Conservation (phyloP, 495 filamentous ascomycete genomes). For the Penicillium cinerascens region DNA sequence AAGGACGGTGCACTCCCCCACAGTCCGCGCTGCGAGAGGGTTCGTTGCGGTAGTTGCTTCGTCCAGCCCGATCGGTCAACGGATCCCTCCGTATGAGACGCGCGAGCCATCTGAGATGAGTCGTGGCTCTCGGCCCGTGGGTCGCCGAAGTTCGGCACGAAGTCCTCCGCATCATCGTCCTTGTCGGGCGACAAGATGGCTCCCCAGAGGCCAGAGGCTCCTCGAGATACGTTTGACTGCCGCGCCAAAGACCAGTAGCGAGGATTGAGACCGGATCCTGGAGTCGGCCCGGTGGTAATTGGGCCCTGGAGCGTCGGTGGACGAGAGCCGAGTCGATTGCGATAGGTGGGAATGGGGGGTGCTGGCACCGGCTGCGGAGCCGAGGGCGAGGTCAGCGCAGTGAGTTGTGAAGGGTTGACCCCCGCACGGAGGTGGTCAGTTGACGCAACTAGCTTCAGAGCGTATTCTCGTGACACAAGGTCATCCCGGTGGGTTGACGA, state of each 20-base stretch:
- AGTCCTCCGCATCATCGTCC: constrained; percentile 24
- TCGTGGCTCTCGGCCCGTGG: constrained; percentile 15
- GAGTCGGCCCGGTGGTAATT: constrained; percentile 22
- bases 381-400: constrained; percentile 28
- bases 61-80: constrained; percentile 18
- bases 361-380: constrained; percentile 18
- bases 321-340: constrained; percentile 29
- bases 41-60: constrained; percentile 32
- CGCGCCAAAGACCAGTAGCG: constrained; percentile 24
- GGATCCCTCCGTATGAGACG: constrained; percentile 2
- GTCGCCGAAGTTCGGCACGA: constrained; percentile 38
- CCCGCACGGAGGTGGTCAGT: constrained; percentile 73
- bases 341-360: constrained; percentile 26
- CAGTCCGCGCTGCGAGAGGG: constrained; percentile 39
- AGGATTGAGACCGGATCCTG: constrained; percentile 16
- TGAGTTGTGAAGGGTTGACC: constrained; percentile 31
- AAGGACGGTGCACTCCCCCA: constrained; percentile 40
- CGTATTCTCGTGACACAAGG: constrained; percentile 60
- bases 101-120: no score
- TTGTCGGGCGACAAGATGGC: constrained; percentile 23
- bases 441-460: constrained; percentile 71
- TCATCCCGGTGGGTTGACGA: constrained; percentile 17
- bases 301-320: constrained; percentile 24
- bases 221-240: constrained; percentile 23
- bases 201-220: constrained; percentile 34